These are phyloP conservation scores for Exophiala dermatitidis DNA, from an alignment of 2,329 filamentous ascomycete species.

Conservation along the genomic window DNA sequence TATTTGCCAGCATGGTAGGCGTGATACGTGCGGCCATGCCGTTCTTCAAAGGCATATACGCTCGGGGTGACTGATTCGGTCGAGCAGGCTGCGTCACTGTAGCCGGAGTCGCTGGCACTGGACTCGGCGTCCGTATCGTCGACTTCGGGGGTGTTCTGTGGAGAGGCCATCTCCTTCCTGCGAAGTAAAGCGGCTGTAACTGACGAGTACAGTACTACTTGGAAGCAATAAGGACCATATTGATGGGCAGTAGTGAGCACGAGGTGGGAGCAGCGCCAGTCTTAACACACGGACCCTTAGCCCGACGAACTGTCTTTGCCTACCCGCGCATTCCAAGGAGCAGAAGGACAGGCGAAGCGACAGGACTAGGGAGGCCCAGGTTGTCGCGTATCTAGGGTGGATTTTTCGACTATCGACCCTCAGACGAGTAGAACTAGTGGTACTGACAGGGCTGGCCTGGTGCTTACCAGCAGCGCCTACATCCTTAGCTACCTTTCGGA, in stretches of 20 bases:
- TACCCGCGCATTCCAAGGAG: no score
- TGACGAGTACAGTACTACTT: background rate
- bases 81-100: slow-evolving; percentile 9
- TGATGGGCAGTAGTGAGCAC: background rate
- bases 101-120: slow-evolving; percentile 9
- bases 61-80: slow-evolving; percentile 29
- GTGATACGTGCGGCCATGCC: slow-evolving; percentile 32
- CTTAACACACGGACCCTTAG: no score
- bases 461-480: no score
- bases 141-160: background rate
- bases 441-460: no score
- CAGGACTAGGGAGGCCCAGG: no score
- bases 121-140: background rate
- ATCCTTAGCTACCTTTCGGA: no score
- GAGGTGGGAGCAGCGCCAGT: background rate
- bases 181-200: background rate
- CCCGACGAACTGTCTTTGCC: no score
- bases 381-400: no score
- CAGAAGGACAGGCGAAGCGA: no score
- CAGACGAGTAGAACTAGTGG: no score
- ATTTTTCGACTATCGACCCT: no score
- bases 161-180: background rate
- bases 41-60: slow-evolving; percentile 30
- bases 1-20: slow-evolving; percentile 35
- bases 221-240: background rate